Base-by-base conservation (phyloP, 2,329 filamentous ascomycete genomes). In the Periglandula ipomoeae region DNA sequence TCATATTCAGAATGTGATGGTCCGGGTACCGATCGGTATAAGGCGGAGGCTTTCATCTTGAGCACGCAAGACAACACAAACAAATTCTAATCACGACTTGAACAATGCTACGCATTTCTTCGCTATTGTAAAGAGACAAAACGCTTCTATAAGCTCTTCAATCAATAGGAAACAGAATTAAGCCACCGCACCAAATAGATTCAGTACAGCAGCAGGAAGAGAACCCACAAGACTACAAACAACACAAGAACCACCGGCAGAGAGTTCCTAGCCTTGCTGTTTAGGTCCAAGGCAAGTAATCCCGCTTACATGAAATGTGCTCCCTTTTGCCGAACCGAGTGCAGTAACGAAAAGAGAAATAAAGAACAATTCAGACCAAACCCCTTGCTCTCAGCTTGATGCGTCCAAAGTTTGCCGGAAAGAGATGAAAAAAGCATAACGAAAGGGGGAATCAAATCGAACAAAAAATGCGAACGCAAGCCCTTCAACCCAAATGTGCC, bases 401-500 rank as follows among this genome's bases (percentile, higher is more conserved):
- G 46, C 46, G 27, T 34, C 27, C 27, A 32, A 27, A 26, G 6
- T 32, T 49, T 34, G 34, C 30, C 37, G 5, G n/a, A n/a, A n/a
- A n/a, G n/a, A n/a, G n/a, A n/a, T 30, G 35, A 9, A 26, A 15
- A 42, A 43, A 43, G n/a, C n/a, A n/a, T n/a, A 47, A 43, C 34
- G 11, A 49, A 47, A 35, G 40, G 51, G 46, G 49, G 43, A 49
- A 51, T 47, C 51, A 50, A 45, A 46, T 43, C 20, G 22, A 40
- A 32, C 37, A 48, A 20, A 4, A 23, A 48, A 48, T 4, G 30
- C 39, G 3, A 6, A 19, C 23, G 19, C 17, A 17, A 40, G 23
- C 38, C 45, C 17, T 32, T 3, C 37, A 41, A 24, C 37, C 45
- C 17, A 19, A 41, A 41, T 35, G 37, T 47, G 38, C 37, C 37